phyloP scores from a whole-genome alignment of 305 asterid genomes.

The Stenogyne calaminthoides region DNA sequence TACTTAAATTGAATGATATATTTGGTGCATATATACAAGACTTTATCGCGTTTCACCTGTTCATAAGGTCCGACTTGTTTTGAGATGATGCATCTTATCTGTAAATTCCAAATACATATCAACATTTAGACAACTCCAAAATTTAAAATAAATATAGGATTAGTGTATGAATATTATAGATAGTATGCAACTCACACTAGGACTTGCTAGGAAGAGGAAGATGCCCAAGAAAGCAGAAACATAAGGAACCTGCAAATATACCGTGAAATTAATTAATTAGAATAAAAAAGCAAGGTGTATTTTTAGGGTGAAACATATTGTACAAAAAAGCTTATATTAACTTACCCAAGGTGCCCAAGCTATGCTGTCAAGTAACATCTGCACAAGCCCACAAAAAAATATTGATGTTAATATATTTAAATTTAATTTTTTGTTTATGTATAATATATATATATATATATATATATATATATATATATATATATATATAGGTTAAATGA shows the following conservation, averaged over 20 bases:
- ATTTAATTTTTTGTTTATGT: neutral
- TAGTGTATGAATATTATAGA: neutral
- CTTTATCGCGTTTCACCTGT: conserved; percentile 35
- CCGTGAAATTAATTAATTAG: neutral
- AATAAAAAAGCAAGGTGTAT: neutral
- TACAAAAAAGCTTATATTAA: neutral
- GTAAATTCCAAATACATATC: conserved; percentile 12
- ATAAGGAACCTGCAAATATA: conserved; percentile 50
- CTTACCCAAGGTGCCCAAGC: conserved; percentile 71
- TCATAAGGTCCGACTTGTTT: conserved; percentile 57
- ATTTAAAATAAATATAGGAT: neutral
- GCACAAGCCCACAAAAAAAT: conserved; percentile 30
- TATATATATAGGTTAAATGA: too few species aligned
- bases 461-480: too few species aligned
- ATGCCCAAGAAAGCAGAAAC: conserved; percentile 44
- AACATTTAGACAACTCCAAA: neutral
- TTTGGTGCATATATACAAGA: too few species aligned
- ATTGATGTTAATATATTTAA: neutral
- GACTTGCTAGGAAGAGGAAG: conserved; percentile 47
- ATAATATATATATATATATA: too few species aligned
- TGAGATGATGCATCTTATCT: conserved; percentile 66
- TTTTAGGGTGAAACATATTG: neutral
- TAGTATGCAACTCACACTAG: conserved; percentile 43
- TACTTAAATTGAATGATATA: too few species aligned
- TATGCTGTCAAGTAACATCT: conserved; percentile 65